Conservation (phyloP, 768 basidiomycete species). For the Mycena galopus region DNA sequence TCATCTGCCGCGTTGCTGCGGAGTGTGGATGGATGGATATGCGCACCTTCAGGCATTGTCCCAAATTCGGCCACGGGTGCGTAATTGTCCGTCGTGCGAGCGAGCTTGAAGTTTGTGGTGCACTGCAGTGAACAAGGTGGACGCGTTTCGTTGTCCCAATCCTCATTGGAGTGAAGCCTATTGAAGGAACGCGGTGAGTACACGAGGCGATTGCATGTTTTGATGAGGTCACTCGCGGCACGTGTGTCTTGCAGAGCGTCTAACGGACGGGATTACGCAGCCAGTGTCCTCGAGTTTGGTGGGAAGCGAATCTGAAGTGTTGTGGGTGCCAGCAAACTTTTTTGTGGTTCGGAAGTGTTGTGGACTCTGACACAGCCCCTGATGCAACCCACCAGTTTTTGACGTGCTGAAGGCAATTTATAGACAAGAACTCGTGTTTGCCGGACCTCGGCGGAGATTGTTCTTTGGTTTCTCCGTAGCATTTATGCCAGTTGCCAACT, state of each 20-base stretch:
- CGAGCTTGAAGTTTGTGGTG: constrained; percentile 18
- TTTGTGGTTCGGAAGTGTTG: background rate
- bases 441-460: too few species aligned
- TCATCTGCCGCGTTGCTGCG: background rate
- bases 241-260: constrained; percentile 26
- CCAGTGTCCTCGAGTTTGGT: background rate
- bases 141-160: constrained; percentile 8
- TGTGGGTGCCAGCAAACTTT: background rate
- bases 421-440: background rate
- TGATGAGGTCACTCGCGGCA: constrained; percentile 33
- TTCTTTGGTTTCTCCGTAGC: background rate
- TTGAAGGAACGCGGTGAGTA: constrained; percentile 28
- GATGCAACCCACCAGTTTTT: background rate
- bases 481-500: background rate
- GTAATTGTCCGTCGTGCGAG: constrained; percentile 20
- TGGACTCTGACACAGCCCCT: constrained; percentile 13
- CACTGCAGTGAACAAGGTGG: background rate
- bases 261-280: background rate
- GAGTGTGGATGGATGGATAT: background rate
- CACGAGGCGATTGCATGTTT: constrained; percentile 36
- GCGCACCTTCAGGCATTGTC: constrained; percentile 31
- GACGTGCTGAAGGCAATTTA: background rate
- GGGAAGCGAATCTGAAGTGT: too few species aligned
- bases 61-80: constrained; percentile 20
- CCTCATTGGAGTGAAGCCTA: constrained; percentile 31